phyloP scores from a whole-genome alignment of 2,329 filamentous ascomycete genomes.

The Neofusicoccum kwambonambiense region DNA sequence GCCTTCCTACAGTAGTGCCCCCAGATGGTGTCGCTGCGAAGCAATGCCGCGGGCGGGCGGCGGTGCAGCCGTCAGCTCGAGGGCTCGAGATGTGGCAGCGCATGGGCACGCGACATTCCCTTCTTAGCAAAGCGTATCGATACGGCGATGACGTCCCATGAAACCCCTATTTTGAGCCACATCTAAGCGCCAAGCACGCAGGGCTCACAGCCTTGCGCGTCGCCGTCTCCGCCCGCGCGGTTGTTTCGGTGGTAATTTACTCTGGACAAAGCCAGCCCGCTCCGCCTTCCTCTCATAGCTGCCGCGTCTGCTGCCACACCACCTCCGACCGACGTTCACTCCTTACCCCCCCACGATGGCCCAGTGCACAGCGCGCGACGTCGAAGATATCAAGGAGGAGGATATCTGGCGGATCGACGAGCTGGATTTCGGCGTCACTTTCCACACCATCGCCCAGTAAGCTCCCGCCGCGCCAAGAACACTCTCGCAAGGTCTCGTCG shows the following conservation, averaged over 20 bases:
- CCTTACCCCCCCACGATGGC: conserved; percentile 12
- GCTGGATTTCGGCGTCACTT: conserved; percentile 16
- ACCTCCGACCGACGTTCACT: conserved; percentile 18
- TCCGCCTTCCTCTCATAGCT: conserved; percentile 6
- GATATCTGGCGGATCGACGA: conserved; percentile 16
- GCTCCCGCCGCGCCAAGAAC: conserved; percentile 4
- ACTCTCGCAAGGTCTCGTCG: background rate
- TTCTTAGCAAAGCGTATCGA: conserved; percentile 9
- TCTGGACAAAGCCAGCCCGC: conserved; percentile 12
- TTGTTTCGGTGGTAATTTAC: conserved; percentile 16
- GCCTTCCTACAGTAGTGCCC: background rate
- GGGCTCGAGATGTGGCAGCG: background rate
- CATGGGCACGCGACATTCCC: background rate
- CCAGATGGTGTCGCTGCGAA: background rate
- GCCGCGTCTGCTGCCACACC: conserved; percentile 11
- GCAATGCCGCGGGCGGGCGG: background rate
- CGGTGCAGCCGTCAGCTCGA: background rate
- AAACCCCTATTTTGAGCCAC: conserved; percentile 11
- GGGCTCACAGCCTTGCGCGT: conserved; percentile 13
- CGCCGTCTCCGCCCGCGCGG: conserved; percentile 9
- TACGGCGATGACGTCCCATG: conserved; percentile 8
- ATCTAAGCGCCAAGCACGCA: conserved; percentile 9
- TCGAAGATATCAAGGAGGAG: conserved; percentile 32
- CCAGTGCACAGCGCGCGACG: conserved; percentile 34
- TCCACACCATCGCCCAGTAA: conserved; percentile 17